Percentiles rank a stretch among this genome's conserved stretches.
These are phyloP conservation scores for Dictyostelium capitatum DNA, from an alignment of 78 protist species.

Conservation along the genomic window DNA sequence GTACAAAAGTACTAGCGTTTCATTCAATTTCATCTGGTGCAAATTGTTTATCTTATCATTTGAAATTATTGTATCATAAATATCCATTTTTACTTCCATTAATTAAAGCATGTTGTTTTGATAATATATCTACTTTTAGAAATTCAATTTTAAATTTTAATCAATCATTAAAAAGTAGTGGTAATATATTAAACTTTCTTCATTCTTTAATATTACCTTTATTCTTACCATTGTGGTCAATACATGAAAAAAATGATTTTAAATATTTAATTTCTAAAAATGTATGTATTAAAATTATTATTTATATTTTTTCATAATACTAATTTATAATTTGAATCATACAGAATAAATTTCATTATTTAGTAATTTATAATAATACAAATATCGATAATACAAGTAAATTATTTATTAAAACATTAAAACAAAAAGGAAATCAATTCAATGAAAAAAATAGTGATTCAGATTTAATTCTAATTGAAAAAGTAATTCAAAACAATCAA, in stretches of 20 bases:
- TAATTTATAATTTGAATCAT: background rate
- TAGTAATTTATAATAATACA: constrained; percentile 7
- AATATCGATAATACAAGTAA: background rate
- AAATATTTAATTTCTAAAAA: background rate
- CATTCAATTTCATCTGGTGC: constrained; percentile 11
- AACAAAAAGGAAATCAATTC: constrained; percentile 10
- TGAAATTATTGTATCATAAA: background rate
- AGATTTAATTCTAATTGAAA: background rate
- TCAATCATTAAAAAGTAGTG: background rate
- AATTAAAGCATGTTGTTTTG: background rate
- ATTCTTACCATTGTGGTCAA: background rate
- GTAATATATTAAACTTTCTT: background rate
- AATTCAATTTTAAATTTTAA: background rate
- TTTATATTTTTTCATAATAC: background rate
- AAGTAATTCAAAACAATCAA: background rate
- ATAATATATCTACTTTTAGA: background rate
- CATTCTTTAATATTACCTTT: background rate
- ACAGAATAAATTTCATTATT: background rate
- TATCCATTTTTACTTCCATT: background rate
- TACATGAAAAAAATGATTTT: background rate
- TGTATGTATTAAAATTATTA: background rate
- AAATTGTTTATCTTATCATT: background rate
- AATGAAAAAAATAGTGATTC: constrained; percentile 15
- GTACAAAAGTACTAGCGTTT: background rate
- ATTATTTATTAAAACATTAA: background rate